These are phyloP conservation scores for Aspergillus thermomutatus DNA, from an alignment of 2,329 filamentous ascomycete genomes.

Conservation along the genomic window DNA sequence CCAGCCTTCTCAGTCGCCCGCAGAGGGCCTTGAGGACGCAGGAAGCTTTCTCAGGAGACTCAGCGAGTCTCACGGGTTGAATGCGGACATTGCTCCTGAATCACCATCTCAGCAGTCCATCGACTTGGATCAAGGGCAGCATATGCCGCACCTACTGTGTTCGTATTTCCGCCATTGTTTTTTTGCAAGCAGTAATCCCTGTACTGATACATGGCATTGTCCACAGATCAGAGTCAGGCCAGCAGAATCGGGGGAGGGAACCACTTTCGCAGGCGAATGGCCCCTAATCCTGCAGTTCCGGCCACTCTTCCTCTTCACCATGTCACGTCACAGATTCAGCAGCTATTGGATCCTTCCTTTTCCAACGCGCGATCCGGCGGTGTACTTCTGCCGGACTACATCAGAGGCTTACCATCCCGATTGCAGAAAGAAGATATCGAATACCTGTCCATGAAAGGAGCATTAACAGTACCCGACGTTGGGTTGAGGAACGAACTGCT, in stretches of 20 bases:
- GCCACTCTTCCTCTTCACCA: slow-evolving; percentile 35
- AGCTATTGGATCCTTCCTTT: slow-evolving; percentile 41
- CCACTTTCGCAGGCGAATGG: slow-evolving; percentile 44
- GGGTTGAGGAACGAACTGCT: slow-evolving; percentile 76
- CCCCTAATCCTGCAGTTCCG: slow-evolving; percentile 41
- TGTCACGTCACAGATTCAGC: slow-evolving; percentile 35
- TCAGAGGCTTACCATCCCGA: slow-evolving; percentile 73
- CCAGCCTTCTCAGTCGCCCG: slow-evolving; percentile 29
- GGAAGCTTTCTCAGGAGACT: slow-evolving; percentile 25
- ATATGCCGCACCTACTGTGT: slow-evolving; percentile 65
- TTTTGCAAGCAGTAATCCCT: background rate
- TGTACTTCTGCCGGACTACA: slow-evolving; percentile 61
- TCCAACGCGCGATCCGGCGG: slow-evolving; percentile 47
- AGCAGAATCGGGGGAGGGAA: slow-evolving; percentile 48
- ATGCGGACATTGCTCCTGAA: slow-evolving; percentile 29
- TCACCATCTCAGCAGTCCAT: slow-evolving; percentile 46
- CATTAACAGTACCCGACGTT: slow-evolving; percentile 69
- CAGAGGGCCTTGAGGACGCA: slow-evolving; percentile 34
- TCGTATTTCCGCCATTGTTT: slow-evolving; percentile 29
- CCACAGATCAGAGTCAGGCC: slow-evolving; percentile 31
- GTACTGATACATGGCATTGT: slow-evolving; percentile 8
- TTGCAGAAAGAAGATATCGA: slow-evolving; percentile 78
- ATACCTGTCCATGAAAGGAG: slow-evolving; percentile 81
- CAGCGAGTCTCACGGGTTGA: slow-evolving; percentile 26
- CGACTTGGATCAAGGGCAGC: slow-evolving; percentile 50